These are phyloP conservation scores for Cryptosporidium parvum DNA, from an alignment of 169 alveolate genomes.

Conservation along the genomic window DNA sequence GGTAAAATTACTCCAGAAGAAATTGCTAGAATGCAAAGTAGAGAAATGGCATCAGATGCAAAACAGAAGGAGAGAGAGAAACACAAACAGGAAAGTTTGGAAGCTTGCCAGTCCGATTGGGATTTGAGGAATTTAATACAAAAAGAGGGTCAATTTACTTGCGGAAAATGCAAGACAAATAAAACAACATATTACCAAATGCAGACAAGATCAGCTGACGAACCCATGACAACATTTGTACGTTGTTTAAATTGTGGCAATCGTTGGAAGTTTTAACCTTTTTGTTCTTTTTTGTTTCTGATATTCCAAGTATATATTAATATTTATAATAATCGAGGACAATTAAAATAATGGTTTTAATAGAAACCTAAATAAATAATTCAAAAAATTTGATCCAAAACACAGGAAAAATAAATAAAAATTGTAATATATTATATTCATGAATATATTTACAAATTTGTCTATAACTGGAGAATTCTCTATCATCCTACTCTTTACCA, in stretches of 20 bases:
- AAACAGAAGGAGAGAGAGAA: conserved; percentile 88
- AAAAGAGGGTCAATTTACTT: conserved; percentile 92
- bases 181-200: conserved; percentile 92
- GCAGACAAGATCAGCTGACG: conserved; percentile 98
- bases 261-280: conserved; percentile 91
- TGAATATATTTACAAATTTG: not conserved
- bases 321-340: not conserved
- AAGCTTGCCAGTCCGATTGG: conserved; percentile 96
- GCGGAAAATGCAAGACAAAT: conserved; percentile 92
- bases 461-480: not conserved
- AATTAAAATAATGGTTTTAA: no score
- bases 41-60: conserved; percentile 93
- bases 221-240: conserved; percentile 98
- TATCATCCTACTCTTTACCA: conserved; percentile 7
- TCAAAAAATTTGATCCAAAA: no score
- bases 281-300: not conserved
- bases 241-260: conserved; percentile 94
- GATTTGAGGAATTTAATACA: conserved; percentile 86
- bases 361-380: no score
- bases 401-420: not conserved
- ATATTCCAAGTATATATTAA: not conserved
- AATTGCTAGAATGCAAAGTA: conserved; percentile 91
- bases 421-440: not conserved
- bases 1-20: conserved; percentile 86
- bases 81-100: conserved; percentile 85